These are phyloP conservation scores for Sugiyamaella japonica DNA, from an alignment of 1,139 yeast genomes.

Conservation along the genomic window DNA sequence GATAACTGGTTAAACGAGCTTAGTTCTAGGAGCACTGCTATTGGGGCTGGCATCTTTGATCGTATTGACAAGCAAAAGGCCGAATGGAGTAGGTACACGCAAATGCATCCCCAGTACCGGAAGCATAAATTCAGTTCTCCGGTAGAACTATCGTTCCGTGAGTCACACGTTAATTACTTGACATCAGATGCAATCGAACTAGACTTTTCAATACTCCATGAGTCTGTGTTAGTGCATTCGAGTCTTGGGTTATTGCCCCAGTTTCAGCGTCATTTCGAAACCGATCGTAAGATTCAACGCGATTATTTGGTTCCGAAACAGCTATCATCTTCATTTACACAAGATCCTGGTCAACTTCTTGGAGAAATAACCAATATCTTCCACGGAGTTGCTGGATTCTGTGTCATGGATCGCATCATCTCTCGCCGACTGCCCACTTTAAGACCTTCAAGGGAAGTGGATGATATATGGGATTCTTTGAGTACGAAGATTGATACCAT, in stretches of 20 bases:
- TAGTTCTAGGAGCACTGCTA: constrained; percentile 59
- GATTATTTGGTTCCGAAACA: constrained; percentile 64
- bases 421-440: constrained; percentile 53
- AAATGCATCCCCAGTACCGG: constrained; percentile 48
- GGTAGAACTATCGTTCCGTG: constrained; percentile 73
- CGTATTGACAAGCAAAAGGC: constrained; percentile 56
- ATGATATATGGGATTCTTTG: constrained; percentile 77
- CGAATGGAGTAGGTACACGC: constrained; percentile 54
- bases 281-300: constrained; percentile 73
- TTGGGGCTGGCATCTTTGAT: constrained; percentile 60
- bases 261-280: constrained; percentile 62
- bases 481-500: constrained; percentile 39
- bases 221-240: constrained; percentile 78
- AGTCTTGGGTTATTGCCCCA: constrained; percentile 65
- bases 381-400: constrained; percentile 69
- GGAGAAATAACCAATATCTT: constrained; percentile 39
- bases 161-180: constrained; percentile 46
- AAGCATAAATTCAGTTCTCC: constrained; percentile 80
- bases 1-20: constrained; percentile 67
- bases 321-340: constrained; percentile 21
- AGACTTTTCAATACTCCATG: constrained; percentile 70
- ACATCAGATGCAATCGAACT: constrained; percentile 50
- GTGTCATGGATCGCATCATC: constrained; percentile 70
- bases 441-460: constrained; percentile 48
- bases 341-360: constrained; percentile 15